A percentile compares a stretch with the other conserved stretches of the same genome.
phyloP scores from a whole-genome alignment of 2,329 filamentous ascomycete species.

The Ophiosphaerella narmari region DNA sequence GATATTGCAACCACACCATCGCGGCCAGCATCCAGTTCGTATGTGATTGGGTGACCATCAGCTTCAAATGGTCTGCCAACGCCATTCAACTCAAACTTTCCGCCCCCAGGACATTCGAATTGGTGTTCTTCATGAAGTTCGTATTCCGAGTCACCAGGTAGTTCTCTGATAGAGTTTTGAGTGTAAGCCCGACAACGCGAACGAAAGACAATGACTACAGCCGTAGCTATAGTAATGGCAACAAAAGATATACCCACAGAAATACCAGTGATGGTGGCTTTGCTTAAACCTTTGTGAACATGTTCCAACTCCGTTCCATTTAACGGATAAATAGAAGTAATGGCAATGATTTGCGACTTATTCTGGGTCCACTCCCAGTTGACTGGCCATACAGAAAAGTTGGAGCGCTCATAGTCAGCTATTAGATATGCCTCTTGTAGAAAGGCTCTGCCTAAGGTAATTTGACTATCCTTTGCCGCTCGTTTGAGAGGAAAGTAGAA shows the following conservation, averaged over 20 bases:
- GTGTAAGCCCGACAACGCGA: slow-evolving; percentile 3
- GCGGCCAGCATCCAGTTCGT: slow-evolving; percentile 15
- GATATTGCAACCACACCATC: neutral
- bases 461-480: slow-evolving; percentile 35
- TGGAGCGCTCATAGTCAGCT: slow-evolving; percentile 28
- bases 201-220: slow-evolving; percentile 1
- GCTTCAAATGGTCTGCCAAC: slow-evolving; percentile 2
- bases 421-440: slow-evolving; percentile 37
- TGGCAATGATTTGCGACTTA: slow-evolving; percentile 12
- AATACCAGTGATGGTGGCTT: neutral
- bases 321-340: neutral
- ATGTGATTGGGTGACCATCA: slow-evolving; percentile 2
- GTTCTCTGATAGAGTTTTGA: no score
- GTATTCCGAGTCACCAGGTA: slow-evolving; percentile 1
- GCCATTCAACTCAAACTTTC: slow-evolving; percentile 15
- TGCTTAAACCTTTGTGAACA: neutral
- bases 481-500: slow-evolving; percentile 27
- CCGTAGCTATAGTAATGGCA: neutral
- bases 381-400: slow-evolving; percentile 40
- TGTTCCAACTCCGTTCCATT: no score
- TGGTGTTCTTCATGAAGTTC: slow-evolving; percentile 11
- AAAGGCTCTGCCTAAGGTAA: slow-evolving; percentile 32
- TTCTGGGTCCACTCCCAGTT: slow-evolving; percentile 37
- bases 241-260: neutral
- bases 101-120: slow-evolving; percentile 8